phyloP scores from a whole-genome alignment of 176 grass and related monocot species.

The Lolium multiflorum region DNA sequence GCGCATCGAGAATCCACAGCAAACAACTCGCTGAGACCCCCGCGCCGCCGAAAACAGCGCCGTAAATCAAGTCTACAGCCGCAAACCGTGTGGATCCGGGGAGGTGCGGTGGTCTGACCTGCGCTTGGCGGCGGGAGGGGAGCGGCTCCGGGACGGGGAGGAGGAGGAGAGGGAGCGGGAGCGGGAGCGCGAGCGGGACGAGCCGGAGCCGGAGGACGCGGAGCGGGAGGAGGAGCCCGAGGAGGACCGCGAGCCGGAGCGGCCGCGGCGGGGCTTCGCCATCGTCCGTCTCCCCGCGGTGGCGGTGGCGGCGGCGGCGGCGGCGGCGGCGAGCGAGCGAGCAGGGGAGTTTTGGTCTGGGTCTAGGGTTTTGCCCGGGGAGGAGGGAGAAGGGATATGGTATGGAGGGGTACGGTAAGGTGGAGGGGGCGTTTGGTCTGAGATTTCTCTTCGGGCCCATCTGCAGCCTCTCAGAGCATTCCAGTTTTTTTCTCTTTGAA shows the following conservation, averaged over 20 bases:
- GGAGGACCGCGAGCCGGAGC: conserved; percentile 64
- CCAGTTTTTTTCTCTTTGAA: too few relatives aligned
- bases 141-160: conserved; percentile 80
- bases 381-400: not conserved
- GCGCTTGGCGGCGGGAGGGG: conserved; percentile 69
- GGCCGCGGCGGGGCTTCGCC: conserved; percentile 82
- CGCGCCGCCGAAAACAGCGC: not conserved
- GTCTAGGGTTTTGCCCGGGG: conserved; percentile 51
- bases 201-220: conserved; percentile 61
- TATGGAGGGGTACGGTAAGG: not conserved
- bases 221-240: conserved; percentile 80
- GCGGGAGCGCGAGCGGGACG: conserved; percentile 55
- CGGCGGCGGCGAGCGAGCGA: not conserved
- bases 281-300: conserved; percentile 48
- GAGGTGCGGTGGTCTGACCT: conserved; percentile 48
- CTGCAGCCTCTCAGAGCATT: not conserved
- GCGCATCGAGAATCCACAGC: not conserved
- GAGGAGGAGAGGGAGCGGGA: conserved; percentile 72
- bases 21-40: not conserved
- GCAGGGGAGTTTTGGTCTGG: conserved; percentile 20
- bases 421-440: not conserved
- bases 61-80: not conserved
- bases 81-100: not conserved
- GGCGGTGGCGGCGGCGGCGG: too few relatives aligned
- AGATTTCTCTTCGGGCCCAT: not conserved